Conservation (phyloP, 306 rosid species). For the Cucurbita pepo region DNA sequence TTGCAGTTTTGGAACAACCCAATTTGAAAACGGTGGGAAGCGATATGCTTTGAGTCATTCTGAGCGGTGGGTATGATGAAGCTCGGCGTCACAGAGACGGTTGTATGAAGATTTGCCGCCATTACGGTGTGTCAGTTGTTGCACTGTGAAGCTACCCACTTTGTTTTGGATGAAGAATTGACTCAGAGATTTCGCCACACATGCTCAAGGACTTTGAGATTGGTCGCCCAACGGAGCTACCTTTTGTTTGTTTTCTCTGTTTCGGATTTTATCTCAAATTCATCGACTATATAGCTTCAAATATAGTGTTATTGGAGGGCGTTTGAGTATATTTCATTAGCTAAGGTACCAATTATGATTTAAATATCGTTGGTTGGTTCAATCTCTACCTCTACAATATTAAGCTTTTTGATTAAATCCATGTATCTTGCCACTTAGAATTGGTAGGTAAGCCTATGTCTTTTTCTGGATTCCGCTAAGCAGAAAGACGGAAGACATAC, state of each 20-base stretch:
- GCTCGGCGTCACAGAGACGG: conserved; percentile 16
- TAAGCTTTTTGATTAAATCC: too few relatives aligned
- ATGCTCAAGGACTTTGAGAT: background rate
- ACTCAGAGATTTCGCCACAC: background rate
- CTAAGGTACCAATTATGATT: too few relatives aligned
- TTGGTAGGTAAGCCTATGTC: too few relatives aligned
- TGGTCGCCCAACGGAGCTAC: background rate
- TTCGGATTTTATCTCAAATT: background rate
- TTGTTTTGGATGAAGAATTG: background rate
- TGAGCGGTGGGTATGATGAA: conserved; percentile 13
- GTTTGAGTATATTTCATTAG: too few relatives aligned
- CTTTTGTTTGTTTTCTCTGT: background rate
- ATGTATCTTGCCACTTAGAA: too few relatives aligned
- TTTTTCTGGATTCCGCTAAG: too few relatives aligned
- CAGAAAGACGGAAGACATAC: too few relatives aligned
- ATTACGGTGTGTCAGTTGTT: conserved; percentile 6
- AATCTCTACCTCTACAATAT: too few relatives aligned
- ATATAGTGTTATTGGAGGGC: too few relatives aligned
- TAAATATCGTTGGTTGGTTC: too few relatives aligned
- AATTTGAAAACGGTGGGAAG: conserved; percentile 6
- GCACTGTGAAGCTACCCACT: background rate
- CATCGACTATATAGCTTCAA: background rate
- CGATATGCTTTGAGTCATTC: conserved; percentile 14
- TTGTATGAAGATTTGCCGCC: conserved; percentile 24
- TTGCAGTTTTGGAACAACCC: conserved; percentile 26